Percentiles rank a stretch among this genome's conserved stretches.
Evolutionary conservation across 2,329 filamentous ascomycete genomes (phyloP).

Genomic region (Cordyceps cateniannulata): DNA sequence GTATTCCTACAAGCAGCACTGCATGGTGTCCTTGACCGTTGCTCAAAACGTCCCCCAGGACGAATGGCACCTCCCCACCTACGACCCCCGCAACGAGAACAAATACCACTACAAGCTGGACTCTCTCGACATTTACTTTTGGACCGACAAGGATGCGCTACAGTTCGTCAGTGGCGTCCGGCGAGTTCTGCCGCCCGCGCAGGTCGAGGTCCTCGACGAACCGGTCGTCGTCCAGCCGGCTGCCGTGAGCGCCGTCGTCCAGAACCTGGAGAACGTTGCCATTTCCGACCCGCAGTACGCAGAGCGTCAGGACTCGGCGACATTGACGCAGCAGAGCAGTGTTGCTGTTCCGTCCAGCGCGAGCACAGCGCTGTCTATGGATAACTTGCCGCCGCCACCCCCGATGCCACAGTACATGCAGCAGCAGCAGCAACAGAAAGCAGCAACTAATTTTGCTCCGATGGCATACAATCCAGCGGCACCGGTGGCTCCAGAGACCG

Average conservation of each 20-base stretch:
- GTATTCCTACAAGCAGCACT: constrained; percentile 70
- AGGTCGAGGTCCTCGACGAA: constrained; percentile 59
- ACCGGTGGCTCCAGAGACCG: constrained; percentile 65
- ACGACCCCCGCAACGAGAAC: constrained; percentile 64
- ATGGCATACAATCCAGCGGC: constrained; percentile 77
- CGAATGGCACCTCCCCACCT: constrained; percentile 71
- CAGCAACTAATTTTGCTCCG: constrained; percentile 44
- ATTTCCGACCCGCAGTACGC: constrained; percentile 52
- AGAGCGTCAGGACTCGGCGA: constrained; percentile 17
- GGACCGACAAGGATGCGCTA: constrained; percentile 65
- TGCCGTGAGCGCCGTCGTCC: constrained; percentile 63
- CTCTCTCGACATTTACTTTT: constrained; percentile 72
- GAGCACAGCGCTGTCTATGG: constrained; percentile 12
- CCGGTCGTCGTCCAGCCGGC: constrained; percentile 40
- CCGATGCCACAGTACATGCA: constrained; percentile 29
- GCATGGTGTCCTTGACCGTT: constrained; percentile 60
- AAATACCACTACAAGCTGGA: constrained; percentile 76
- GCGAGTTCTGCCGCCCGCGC: constrained; percentile 54
- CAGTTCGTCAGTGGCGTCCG: constrained; percentile 64
- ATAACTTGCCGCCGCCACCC: constrained; percentile 16
- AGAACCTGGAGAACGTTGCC: constrained; percentile 65
- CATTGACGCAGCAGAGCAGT: constrained; percentile 16
- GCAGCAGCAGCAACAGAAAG: constrained; percentile 2
- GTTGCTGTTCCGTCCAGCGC: constrained; percentile 18
- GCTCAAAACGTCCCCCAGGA: constrained; percentile 46